phyloP scores from a whole-genome alignment of 2,329 filamentous ascomycete genomes.

The Diplodia corticola region DNA sequence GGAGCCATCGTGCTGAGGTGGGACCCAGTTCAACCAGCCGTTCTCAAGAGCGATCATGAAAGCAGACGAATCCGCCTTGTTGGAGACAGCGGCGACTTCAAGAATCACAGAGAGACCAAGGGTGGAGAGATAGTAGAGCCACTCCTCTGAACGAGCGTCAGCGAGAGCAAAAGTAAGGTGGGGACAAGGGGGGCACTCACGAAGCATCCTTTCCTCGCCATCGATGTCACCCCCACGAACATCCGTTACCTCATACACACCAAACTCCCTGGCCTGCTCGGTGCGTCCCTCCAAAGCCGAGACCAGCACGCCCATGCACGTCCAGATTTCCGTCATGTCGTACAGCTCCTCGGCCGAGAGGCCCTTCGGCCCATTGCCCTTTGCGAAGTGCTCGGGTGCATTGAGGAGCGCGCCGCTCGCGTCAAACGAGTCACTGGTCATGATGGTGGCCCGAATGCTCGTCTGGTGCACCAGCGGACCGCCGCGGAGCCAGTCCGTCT shows the following conservation, averaged over 20 bases:
- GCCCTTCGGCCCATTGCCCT: constrained; percentile 54
- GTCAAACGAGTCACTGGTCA: constrained; percentile 52
- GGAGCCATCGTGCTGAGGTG: constrained; percentile 47
- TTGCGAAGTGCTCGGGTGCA: constrained; percentile 56
- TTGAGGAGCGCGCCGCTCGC: constrained; percentile 57
- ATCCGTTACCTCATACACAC: constrained; percentile 56
- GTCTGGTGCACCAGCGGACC: constrained; percentile 53
- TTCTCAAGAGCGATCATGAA: constrained; percentile 56
- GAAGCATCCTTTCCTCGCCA: constrained; percentile 55
- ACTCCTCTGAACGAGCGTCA: constrained; percentile 52
- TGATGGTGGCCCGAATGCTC: constrained; percentile 47
- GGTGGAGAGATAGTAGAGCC: constrained; percentile 61
- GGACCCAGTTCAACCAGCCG: constrained; percentile 60
- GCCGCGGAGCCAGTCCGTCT: constrained; percentile 64
- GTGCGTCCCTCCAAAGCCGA: constrained; percentile 57
- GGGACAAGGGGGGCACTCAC: constrained; percentile 38
- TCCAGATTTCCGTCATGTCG: constrained; percentile 67
- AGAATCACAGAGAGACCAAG: constrained; percentile 59
- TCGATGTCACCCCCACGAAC: constrained; percentile 51
- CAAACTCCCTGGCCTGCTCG: constrained; percentile 55
- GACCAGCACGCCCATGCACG: constrained; percentile 58
- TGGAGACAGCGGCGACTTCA: constrained; percentile 47
- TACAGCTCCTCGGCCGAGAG: constrained; percentile 59
- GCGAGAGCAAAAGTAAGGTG: constrained; percentile 17
- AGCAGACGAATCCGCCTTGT: constrained; percentile 43